Conservation (phyloP, 768 basidiomycete genomes). For the Lentinula lateritia region DNA sequence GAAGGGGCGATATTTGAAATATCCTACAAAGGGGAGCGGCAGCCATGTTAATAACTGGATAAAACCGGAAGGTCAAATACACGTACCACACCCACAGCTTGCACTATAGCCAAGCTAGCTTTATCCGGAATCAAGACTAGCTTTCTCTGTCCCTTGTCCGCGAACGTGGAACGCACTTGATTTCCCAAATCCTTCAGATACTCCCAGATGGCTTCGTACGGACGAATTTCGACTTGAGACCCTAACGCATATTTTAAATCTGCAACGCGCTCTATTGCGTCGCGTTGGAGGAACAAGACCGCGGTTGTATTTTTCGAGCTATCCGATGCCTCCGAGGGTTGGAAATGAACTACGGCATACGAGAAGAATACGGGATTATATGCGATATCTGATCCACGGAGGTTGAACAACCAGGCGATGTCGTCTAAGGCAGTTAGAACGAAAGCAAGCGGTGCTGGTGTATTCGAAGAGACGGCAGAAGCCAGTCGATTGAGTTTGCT, state of each 20-base stretch:
- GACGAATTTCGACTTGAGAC: slow-evolving; percentile 52
- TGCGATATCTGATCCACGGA: slow-evolving; percentile 88
- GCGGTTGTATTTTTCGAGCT: slow-evolving; percentile 32
- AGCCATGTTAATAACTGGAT: background rate
- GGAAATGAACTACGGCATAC: slow-evolving; percentile 66
- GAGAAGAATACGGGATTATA: slow-evolving; percentile 92
- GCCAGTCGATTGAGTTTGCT: slow-evolving; percentile 68
- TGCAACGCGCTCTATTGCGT: slow-evolving; percentile 40
- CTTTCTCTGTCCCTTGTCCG: slow-evolving; percentile 36
- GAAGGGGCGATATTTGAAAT: slow-evolving; percentile 61
- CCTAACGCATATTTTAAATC: slow-evolving; percentile 38
- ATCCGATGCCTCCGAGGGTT: slow-evolving; percentile 15
- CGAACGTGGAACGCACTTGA: background rate
- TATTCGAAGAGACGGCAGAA: slow-evolving; percentile 24
- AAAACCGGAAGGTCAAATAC: background rate
- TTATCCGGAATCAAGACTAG: slow-evolving; percentile 67
- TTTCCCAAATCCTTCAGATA: slow-evolving; percentile 48
- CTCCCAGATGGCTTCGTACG: slow-evolving; percentile 65
- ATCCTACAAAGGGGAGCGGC: slow-evolving; percentile 28
- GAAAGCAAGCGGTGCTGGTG: slow-evolving; percentile 42
- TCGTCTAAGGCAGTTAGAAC: slow-evolving; percentile 91
- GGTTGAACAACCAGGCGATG: slow-evolving; percentile 90
- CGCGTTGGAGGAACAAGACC: slow-evolving; percentile 64
- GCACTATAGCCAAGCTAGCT: slow-evolving; percentile 75
- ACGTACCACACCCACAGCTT: slow-evolving; percentile 68